A percentile compares a stretch with the other conserved stretches of the same genome.
These are phyloP conservation scores for Yarrowia yakushimensis DNA, from an alignment of 805 yeast species.

Conservation along the genomic window DNA sequence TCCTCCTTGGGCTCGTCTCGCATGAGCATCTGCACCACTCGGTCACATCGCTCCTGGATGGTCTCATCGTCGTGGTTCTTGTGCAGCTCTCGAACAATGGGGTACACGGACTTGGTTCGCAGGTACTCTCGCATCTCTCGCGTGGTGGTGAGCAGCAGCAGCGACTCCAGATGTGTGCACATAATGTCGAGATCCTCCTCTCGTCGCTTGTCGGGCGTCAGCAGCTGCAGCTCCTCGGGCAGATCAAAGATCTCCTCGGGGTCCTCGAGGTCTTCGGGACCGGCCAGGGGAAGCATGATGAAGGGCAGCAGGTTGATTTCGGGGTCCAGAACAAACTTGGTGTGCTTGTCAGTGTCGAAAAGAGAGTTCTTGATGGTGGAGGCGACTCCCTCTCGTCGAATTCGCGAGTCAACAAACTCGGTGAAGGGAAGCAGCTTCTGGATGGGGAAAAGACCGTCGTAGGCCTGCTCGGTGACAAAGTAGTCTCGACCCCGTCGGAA, in stretches of 20 bases:
- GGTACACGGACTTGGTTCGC: conserved; percentile 79
- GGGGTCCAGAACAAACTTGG: conserved; percentile 54
- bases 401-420: conserved; percentile 60
- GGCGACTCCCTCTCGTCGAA: conserved; percentile 88
- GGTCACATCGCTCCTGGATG: conserved; percentile 69
- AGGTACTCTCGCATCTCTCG: conserved; percentile 67
- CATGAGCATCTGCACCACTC: conserved; percentile 85
- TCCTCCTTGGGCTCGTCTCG: conserved; percentile 66
- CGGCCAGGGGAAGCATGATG: conserved; percentile 75
- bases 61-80: conserved; percentile 46
- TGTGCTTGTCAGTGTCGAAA: conserved; percentile 73
- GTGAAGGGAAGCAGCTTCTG: conserved; percentile 81
- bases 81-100: conserved; percentile 82
- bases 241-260: conserved; percentile 83
- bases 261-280: conserved; percentile 61
- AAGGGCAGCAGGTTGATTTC: conserved; percentile 75
- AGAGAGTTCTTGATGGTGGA: conserved; percentile 86
- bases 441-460: conserved; percentile 73
- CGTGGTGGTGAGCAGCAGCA: conserved; percentile 76
- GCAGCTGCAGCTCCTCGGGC: conserved; percentile 82
- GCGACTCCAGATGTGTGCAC: conserved; percentile 71
- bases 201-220: conserved; percentile 69
- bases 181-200: conserved; percentile 66
- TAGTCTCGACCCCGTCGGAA: conserved; percentile 57
- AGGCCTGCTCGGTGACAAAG: conserved; percentile 65